Percentiles rank a stretch among this genome's conserved stretches.
These are phyloP conservation scores for Drechslerella coelobrocha DNA, from an alignment of 2,329 filamentous ascomycete genomes.

Conservation along the genomic window DNA sequence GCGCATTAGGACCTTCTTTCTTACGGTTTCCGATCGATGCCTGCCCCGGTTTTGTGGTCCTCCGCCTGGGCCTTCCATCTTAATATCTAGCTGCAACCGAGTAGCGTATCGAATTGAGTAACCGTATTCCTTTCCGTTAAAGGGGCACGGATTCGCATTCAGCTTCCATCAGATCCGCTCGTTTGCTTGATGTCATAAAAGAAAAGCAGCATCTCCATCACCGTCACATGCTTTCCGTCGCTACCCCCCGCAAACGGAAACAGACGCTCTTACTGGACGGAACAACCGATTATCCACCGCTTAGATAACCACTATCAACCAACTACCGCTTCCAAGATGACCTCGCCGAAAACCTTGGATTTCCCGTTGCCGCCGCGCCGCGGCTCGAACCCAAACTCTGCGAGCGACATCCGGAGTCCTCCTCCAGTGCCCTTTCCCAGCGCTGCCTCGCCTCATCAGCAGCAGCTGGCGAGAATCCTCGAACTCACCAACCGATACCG, in stretches of 20 bases:
- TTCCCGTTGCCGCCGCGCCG: slow-evolving; percentile 44
- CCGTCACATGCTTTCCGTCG: slow-evolving; percentile 1
- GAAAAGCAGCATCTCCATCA: background rate
- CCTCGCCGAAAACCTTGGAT: slow-evolving; percentile 44
- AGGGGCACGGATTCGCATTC: background rate
- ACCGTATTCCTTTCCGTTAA: background rate
- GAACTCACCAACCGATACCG: slow-evolving; percentile 48
- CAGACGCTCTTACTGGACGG: no score
- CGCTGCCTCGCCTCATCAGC: slow-evolving; percentile 17
- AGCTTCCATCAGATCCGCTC: background rate
- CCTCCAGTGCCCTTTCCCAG: slow-evolving; percentile 7
- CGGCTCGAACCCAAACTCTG: slow-evolving; percentile 12
- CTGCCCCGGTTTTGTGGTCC: background rate
- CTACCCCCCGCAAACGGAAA: no score
- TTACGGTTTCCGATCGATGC: background rate
- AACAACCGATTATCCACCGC: background rate
- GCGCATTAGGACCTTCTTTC: background rate
- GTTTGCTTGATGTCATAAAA: background rate
- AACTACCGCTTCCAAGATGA: slow-evolving; percentile 17
- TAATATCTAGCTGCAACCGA: background rate
- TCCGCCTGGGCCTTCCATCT: slow-evolving; percentile 37
- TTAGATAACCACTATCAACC: no score
- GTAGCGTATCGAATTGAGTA: background rate
- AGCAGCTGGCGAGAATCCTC: slow-evolving; percentile 47
- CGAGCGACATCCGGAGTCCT: slow-evolving; percentile 37